Evolutionary conservation across 2,329 filamentous ascomycete genomes (phyloP).

Genomic region (Pestalotiopsis sp.): DNA sequence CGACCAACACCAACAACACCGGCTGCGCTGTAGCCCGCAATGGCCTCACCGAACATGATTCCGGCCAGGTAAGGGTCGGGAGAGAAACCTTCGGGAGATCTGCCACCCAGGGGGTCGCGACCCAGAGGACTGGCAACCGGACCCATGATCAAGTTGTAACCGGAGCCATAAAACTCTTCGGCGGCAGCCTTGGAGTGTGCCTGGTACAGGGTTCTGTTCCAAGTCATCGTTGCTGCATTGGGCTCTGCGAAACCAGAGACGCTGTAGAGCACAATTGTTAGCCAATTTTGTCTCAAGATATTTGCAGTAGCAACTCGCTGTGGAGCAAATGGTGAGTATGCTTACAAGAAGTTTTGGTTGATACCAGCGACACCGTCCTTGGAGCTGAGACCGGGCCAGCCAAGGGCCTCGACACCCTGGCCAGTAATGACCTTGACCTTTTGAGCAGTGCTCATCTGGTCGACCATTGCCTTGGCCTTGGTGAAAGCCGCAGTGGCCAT

Average conservation of each 20-base stretch:
- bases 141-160: constrained; percentile 19
- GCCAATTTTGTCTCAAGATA: not conserved
- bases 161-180: constrained; percentile 18
- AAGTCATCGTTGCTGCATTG: constrained; percentile 22
- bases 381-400: constrained; percentile 6
- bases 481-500: constrained; percentile 6
- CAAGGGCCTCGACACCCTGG: not conserved
- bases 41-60: constrained; percentile 7
- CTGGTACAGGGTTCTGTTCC: constrained; percentile 19
- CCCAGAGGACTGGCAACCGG: constrained; percentile 16
- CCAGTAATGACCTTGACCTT: constrained; percentile 10
- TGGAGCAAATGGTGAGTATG: not conserved
- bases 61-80: constrained; percentile 13
- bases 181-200: constrained; percentile 20
- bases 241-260: constrained; percentile 22
- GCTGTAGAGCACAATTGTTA: not conserved
- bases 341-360: constrained; percentile 15
- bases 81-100: constrained; percentile 1
- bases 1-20: constrained; percentile 9
- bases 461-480: constrained; percentile 12
- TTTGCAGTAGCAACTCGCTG: not conserved
- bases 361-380: constrained; percentile 20
- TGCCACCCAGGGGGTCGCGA: constrained; percentile 2
- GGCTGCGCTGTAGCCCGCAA: constrained; percentile 9
- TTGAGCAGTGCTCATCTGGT: not conserved